These are phyloP conservation scores for Citrus sp. DNA, from an alignment of 345 rosid species.

Conservation along the genomic window DNA sequence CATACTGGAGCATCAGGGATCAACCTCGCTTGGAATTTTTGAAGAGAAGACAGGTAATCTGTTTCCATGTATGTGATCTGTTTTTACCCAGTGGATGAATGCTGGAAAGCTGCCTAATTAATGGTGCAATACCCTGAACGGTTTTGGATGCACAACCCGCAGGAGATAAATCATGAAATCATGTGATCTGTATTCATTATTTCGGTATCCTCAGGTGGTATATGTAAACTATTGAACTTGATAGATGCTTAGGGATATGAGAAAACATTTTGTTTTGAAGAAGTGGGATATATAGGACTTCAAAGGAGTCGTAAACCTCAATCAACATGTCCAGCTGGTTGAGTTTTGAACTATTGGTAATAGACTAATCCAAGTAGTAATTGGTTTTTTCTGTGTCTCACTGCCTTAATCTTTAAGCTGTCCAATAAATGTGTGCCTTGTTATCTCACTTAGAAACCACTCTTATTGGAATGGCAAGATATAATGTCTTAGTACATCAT, in stretches of 20 bases:
- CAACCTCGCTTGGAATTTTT: conserved; percentile 26
- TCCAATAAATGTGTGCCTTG: neutral
- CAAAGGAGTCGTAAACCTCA: conserved; percentile 2
- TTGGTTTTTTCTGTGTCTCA: neutral
- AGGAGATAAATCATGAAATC: neutral
- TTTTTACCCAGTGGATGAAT: neutral
- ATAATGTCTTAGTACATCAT: neutral
- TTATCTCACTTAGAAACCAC: neutral
- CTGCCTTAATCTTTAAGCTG: neutral
- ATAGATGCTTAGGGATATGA: neutral
- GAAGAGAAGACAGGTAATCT: conserved; percentile 36
- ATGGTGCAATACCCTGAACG: neutral
- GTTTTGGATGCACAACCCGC: neutral
- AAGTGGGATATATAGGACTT: neutral
- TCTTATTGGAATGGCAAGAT: neutral
- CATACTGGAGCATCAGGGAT: conserved; percentile 32
- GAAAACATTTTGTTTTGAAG: neutral
- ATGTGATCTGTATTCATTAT: neutral
- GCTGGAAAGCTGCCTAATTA: neutral
- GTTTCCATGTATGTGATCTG: conserved; percentile 15
- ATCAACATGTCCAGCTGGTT: neutral
- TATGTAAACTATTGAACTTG: neutral
- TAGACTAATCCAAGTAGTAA: neutral
- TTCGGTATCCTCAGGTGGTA: neutral
- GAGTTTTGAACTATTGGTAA: neutral